Conservation (phyloP, 805 yeast genomes). For the Yarrowia hollandica region DNA sequence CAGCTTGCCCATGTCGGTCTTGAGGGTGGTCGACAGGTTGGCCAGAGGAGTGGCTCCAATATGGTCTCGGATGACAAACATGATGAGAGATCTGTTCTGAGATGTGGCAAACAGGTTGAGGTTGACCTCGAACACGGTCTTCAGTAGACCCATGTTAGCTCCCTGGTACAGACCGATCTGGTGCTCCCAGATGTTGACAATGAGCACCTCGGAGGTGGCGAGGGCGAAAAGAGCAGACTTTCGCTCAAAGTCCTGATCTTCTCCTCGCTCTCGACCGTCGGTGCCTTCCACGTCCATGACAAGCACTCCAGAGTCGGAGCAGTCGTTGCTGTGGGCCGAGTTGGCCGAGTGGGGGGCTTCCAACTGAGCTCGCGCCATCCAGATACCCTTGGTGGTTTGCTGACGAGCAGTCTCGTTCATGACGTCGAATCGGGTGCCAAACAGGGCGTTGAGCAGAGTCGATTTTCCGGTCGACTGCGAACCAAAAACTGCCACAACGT, state of each 20-base stretch:
- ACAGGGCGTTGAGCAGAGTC: slow-evolving; percentile 79
- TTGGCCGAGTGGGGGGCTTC: not conserved
- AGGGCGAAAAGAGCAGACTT: slow-evolving; percentile 94
- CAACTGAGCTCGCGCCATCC: slow-evolving; percentile 60
- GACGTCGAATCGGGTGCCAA: slow-evolving; percentile 85
- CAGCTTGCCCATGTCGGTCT: slow-evolving; percentile 67
- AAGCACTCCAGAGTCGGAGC: slow-evolving; percentile 48
- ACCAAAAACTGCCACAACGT: slow-evolving; percentile 93
- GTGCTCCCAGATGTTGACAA: slow-evolving; percentile 94
- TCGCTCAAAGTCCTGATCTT: slow-evolving; percentile 96
- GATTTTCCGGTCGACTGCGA: slow-evolving; percentile 97
- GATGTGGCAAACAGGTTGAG: slow-evolving; percentile 75
- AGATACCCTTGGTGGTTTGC: slow-evolving; percentile 87
- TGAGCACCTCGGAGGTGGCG: slow-evolving; percentile 84
- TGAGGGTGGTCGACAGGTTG: slow-evolving; percentile 66
- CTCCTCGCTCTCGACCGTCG: slow-evolving; percentile 97
- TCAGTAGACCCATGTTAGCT: slow-evolving; percentile 91
- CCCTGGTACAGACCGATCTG: slow-evolving; percentile 97
- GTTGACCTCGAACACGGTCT: slow-evolving; percentile 96
- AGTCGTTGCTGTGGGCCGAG: not conserved
- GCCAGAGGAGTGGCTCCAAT: slow-evolving; percentile 81
- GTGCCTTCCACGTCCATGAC: slow-evolving; percentile 99
- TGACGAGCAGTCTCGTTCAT: slow-evolving; percentile 86
- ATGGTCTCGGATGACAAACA: slow-evolving; percentile 92
- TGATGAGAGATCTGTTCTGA: slow-evolving; percentile 43